Evolutionary conservation across 257 asterid genomes (phyloP).

Genomic region (Solanum clarkiae): DNA sequence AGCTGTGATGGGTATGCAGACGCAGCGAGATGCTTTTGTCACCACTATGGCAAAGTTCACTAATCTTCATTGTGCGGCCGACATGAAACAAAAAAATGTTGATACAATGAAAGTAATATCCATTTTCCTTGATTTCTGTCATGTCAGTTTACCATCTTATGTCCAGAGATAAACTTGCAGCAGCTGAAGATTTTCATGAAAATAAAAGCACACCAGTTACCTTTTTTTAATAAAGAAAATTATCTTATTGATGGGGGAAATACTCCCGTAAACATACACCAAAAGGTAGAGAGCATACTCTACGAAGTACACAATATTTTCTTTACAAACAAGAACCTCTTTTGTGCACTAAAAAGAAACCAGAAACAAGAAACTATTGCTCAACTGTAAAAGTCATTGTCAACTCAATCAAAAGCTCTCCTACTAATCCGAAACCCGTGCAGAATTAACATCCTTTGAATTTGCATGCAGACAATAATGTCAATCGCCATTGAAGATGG

Average conservation of each 20-base stretch:
- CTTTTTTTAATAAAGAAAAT: not conserved
- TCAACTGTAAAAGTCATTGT: not conserved
- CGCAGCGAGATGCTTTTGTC: conserved; percentile 96
- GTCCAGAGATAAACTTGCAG: not conserved
- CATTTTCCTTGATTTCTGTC: conserved; percentile 1
- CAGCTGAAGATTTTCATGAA: not conserved
- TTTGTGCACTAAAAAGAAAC: not conserved
- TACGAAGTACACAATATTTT: not conserved
- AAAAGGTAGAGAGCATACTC: not conserved
- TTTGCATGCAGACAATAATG: conserved; percentile 63
- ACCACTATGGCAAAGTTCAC: conserved; percentile 98
- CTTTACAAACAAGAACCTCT: not conserved
- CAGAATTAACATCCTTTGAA: conserved; percentile 8
- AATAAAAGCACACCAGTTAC: not conserved
- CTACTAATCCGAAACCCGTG: not conserved
- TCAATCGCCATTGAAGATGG: conserved; percentile 97
- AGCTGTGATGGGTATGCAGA: conserved; percentile 91
- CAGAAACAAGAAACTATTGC: not conserved
- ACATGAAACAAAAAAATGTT: conserved; percentile 96
- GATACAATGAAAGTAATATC: conserved; percentile 85
- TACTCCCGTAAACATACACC: not conserved
- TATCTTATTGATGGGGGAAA: not conserved
- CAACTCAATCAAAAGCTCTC: not conserved
- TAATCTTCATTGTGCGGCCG: conserved; percentile 96
- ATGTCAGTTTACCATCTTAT: not conserved